Evolutionary conservation across 2,329 filamentous ascomycete genomes (phyloP), one percentile per base, ranked within the genome.

Genomic region (Aspergillus tanneri): DNA sequence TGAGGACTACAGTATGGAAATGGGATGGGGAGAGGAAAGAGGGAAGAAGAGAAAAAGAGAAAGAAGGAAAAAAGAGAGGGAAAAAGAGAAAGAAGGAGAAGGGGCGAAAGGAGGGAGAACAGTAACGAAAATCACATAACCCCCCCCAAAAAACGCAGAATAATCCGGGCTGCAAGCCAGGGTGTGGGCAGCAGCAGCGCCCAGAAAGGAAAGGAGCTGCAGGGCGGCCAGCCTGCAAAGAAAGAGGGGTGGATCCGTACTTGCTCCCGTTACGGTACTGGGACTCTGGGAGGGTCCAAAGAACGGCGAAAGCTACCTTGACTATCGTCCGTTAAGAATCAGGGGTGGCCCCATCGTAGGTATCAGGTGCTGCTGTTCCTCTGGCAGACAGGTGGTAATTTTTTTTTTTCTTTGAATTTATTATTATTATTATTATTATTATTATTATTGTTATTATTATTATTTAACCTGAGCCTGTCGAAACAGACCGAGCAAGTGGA

Each of bases 61-160:
- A 55, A 48, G 55, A 55, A 54, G 47, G 37, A 47, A 45, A 53
- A 56, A 54, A 53, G 46, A 55, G 54, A 53, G 57, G 55, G 53
- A 54, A 55, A 60, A 57, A 60, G 56, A 55, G 56, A 45, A 57
- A 57, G 55, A 56, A 56, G 55, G 60, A 50, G 50, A 52, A 57
- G 56, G 39, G 47, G 51, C 36, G 58, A 57, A 56, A 56, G 47
- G 46, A 55, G 46, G 44, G 53, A 47, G 36, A 55, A 53, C 39
- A 46, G 50, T 36, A 46, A 46, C 47, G 49, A 48, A 41, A 45
- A 55, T 34, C 4, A 11, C 30, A 34, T 34, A 34, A 34, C 30
- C 30, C 30, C n/a, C 30, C 28, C 28, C 47, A 46, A 49, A 40
- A 46, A 40, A 34, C 8, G 7, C 37, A 19, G 22, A 41, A 24